Evolutionary conservation across 176 grass and related monocot genomes (phyloP).

Genomic region (Aegilops tauschii): DNA sequence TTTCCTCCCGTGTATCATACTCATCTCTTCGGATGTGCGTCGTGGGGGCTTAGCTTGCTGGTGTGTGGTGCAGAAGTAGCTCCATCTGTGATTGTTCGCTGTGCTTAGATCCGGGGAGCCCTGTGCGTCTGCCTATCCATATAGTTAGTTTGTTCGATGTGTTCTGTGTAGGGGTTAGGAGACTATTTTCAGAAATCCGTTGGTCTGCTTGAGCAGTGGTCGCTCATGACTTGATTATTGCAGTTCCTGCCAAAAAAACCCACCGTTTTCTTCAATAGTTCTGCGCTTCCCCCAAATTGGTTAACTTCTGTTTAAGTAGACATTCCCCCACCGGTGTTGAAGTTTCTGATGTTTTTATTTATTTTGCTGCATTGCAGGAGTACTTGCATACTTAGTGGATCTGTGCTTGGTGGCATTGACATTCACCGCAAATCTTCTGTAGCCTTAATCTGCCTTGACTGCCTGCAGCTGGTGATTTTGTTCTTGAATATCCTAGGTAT

Average conservation of each 20-base stretch:
- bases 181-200: background rate
- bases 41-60: background rate
- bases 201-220: background rate
- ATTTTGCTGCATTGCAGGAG: conserved; percentile 27
- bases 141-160: background rate
- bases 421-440: background rate
- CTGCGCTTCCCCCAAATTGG: background rate
- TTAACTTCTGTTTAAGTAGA: conserved; percentile 31
- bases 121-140: background rate
- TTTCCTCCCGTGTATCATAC: background rate
- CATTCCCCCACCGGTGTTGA: conserved; percentile 1
- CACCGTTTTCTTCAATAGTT: background rate
- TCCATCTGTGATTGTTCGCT: background rate
- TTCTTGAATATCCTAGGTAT: background rate
- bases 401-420: background rate
- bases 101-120: background rate
- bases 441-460: background rate
- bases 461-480: background rate
- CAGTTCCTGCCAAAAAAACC: background rate
- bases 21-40: background rate
- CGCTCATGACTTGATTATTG: background rate
- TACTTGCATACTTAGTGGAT: background rate
- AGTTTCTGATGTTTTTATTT: conserved; percentile 13
- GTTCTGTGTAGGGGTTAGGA: background rate
- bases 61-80: background rate